Base-by-base conservation (phyloP, 164 flowering plant genomes). In the Euptelea pleiosperma region DNA sequence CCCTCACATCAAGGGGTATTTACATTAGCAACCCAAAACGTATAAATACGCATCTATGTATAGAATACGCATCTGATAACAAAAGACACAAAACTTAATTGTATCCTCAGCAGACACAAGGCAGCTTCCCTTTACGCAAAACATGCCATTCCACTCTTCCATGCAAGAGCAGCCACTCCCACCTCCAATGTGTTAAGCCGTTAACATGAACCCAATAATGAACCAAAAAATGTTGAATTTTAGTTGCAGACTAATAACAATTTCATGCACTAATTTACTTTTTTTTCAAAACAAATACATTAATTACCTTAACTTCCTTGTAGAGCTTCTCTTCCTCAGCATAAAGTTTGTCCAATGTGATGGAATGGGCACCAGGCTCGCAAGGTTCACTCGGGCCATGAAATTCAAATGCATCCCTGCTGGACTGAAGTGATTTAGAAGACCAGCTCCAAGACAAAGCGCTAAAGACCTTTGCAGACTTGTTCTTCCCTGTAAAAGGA, bases 391-490 rank as follows among this genome's bases (percentile, higher is more conserved):
- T 48, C 3, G 73, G 51, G 29, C 65, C 77, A 64, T 59, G 46
- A 52, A 44, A 31, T 42, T 71, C 75, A 50, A 54, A 37, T 44
- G 70, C 52, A 55, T 80, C 87, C 74, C 70, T 81, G 46, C 74
- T 39, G 26, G 73, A 58, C 47, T 77, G 83, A 73, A 82, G 84
- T 30, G 92, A 78, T 67, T 72, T 87, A 6, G 89, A 91, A 47
- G 96, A 84, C 96, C 93, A 69, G 61, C 76, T 82, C 97, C 96
- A 84, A 29, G 96, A 82, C 67, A 87, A 64, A 42, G 89, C 82
- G 72, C 82, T 86, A 62, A 87, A 86, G 30, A 90, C 93, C 68
- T 84, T 91, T 8, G 86, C 76, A 29, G 97, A 82, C 73, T 75
- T 78, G 71, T 73, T 80, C 70, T 78, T 86, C 70, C 85, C 97